Evolutionary conservation across 108 stramenopile genomes (phyloP).

Genomic region (Cyclotella atomus): DNA sequence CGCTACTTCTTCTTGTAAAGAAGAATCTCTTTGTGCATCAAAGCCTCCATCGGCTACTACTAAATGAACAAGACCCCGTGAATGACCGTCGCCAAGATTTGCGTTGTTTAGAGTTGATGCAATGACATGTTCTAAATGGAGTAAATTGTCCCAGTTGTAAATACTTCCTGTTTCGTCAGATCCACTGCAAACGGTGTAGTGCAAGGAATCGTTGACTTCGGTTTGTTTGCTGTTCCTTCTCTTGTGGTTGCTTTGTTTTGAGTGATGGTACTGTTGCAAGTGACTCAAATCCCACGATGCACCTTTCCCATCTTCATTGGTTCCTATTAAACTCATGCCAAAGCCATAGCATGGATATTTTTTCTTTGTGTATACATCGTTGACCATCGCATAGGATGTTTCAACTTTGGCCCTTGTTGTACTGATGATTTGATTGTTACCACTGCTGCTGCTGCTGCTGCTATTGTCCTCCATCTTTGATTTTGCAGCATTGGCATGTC

Average conservation of each 20-base stretch:
- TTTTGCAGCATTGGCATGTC: slow-evolving; percentile 32
- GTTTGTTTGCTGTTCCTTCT: neutral
- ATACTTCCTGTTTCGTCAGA: slow-evolving; percentile 83
- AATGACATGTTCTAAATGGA: slow-evolving; percentile 46
- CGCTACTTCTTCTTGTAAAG: slow-evolving; percentile 75
- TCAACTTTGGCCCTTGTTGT: neutral
- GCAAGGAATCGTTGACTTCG: slow-evolving; percentile 3
- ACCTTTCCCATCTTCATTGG: slow-evolving; percentile 79
- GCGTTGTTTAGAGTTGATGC: neutral
- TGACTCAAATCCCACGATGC: slow-evolving; percentile 66
- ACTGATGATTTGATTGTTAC: neutral
- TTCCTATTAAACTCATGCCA: slow-evolving; percentile 81
- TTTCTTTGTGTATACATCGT: neutral
- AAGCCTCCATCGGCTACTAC: slow-evolving; percentile 91
- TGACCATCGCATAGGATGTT: neutral
- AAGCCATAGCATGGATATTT: slow-evolving; percentile 59
- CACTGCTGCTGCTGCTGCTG: neutral
- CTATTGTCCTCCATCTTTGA: neutral
- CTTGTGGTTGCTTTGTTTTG: neutral
- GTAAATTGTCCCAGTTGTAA: slow-evolving; percentile 85
- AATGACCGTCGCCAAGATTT: neutral
- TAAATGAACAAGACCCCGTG: slow-evolving; percentile 47
- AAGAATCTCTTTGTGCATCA: slow-evolving; percentile 87
- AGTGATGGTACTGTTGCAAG: slow-evolving; percentile 24
- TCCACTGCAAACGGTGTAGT: slow-evolving; percentile 66